Evolutionary conservation across 169 alveolate species (phyloP), one percentile per base, ranked within the genome.

Genomic region (Plasmodium ovale): DNA sequence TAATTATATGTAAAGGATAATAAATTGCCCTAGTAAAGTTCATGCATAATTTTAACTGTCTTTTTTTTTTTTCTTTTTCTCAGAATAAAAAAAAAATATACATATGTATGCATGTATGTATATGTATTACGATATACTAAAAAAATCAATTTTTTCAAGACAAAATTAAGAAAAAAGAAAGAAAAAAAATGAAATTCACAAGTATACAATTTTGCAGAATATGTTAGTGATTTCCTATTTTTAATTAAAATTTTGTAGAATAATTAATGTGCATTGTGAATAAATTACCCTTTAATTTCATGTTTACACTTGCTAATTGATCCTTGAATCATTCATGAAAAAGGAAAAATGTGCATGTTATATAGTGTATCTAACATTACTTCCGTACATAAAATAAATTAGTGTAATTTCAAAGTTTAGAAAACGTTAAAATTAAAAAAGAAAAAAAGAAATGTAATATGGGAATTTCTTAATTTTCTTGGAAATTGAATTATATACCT

Each of bases 241-340:
- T 23, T 68, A 9, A 53, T 14, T 16, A 19, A 58, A n/a, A 12
- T 42, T 68, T 60, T 74, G 60, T 54, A 74, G 77, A 62, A 68
- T 37, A 33, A 23, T 59, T 37, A 60, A 56, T 31, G 88, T 74
- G 59, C 88, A 51, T 74, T 74, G 62, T 74, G 44, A 72, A 53
- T 31, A 51, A 71, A 71, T 23, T 2, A 27, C 14, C 54, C 56
- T 54, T 10, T 58, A 19, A 39, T 53, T 72, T 72, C 56, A 42
- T 33, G 25, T 53, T 74, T 74, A 74, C 39, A 16, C 31, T 60
- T 31, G 42, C 12, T 47, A 49, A 31, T 51, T 44, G 62, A 74
- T 47, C 53, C 67, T 42, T 53, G 70, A 53, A 74, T 9, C 42
- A 62, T 23, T 5, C 27, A 27, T 33, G 53, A 60, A 39, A 59